Evolutionary conservation across 352 stramenopile species (phyloP).

Genomic region (Phytophthora idaei): DNA sequence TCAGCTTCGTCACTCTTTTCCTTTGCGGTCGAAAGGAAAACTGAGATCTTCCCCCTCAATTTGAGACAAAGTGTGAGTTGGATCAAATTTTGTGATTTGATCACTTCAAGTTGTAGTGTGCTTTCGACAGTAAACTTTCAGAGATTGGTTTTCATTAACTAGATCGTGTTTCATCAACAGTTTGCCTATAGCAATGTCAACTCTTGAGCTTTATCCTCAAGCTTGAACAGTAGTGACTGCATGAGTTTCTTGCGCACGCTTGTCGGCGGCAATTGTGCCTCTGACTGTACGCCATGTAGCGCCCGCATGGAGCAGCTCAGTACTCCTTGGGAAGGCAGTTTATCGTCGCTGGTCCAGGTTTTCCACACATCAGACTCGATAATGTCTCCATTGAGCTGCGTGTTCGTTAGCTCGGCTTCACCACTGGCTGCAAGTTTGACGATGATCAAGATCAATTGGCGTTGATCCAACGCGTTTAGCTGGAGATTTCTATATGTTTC

Average conservation of each 20-base stretch:
- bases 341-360: slow-evolving; percentile 60
- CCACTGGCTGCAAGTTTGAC: slow-evolving; percentile 51
- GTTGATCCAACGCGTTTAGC: slow-evolving; percentile 55
- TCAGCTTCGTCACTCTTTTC: slow-evolving; percentile 38
- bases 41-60: slow-evolving; percentile 21
- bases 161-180: too few species aligned
- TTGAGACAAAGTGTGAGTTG: slow-evolving; percentile 9
- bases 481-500: slow-evolving; percentile 61
- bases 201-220: slow-evolving; percentile 57
- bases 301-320: slow-evolving; percentile 57
- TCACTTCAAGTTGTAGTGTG: slow-evolving; percentile 33
- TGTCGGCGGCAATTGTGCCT: slow-evolving; percentile 52
- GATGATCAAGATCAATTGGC: slow-evolving; percentile 60
- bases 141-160: too few species aligned
- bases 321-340: slow-evolving; percentile 46
- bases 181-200: slow-evolving; percentile 14
- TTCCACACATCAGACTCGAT: slow-evolving; percentile 63
- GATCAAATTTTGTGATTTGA: slow-evolving; percentile 23
- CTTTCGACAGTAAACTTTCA: too few species aligned
- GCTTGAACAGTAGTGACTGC: slow-evolving; percentile 62
- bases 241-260: slow-evolving; percentile 67
- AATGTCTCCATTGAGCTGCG: slow-evolving; percentile 49
- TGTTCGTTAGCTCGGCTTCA: slow-evolving; percentile 55
- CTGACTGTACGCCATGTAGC: slow-evolving; percentile 44
- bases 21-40: slow-evolving; percentile 26